phyloP scores from a whole-genome alignment of 2,329 filamentous ascomycete species.

The Fusarium foetens region DNA sequence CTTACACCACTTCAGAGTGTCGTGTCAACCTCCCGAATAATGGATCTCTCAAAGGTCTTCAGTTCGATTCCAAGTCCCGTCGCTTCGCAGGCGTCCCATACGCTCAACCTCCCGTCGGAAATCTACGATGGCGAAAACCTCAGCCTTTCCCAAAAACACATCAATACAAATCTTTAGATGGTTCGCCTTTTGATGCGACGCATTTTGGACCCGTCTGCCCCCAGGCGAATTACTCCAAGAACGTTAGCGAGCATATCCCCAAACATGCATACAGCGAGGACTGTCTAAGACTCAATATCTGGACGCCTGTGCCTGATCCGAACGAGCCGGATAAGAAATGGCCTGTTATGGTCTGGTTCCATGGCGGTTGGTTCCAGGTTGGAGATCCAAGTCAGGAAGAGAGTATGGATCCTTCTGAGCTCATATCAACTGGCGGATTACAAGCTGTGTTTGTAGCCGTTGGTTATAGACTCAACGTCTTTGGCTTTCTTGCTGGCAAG shows the following conservation, averaged over 20 bases:
- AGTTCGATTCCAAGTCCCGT: slow-evolving; percentile 49
- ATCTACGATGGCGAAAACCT: slow-evolving; percentile 9
- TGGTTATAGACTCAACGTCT: slow-evolving; percentile 7
- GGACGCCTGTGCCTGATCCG: neutral
- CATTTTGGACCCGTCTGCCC: slow-evolving; percentile 3
- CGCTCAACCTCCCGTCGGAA: slow-evolving; percentile 49
- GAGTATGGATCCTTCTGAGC: slow-evolving; percentile 56
- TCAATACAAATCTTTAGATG: rapidly evolving
- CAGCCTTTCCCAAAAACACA: neutral
- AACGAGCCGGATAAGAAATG: slow-evolving; percentile 14
- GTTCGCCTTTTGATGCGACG: neutral
- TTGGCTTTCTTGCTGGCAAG: neutral
- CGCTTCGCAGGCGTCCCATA: slow-evolving; percentile 53
- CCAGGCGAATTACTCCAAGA: slow-evolving; percentile 17
- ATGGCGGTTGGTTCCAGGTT: slow-evolving; percentile 61
- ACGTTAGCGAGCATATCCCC: slow-evolving; percentile 15
- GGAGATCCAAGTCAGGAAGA: slow-evolving; percentile 56
- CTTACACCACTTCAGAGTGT: slow-evolving; percentile 11
- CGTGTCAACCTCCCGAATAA: neutral
- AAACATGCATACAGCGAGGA: slow-evolving; percentile 16
- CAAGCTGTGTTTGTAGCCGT: slow-evolving; percentile 9
- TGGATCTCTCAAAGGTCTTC: slow-evolving; percentile 46
- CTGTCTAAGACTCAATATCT: slow-evolving; percentile 1
- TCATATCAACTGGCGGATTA: slow-evolving; percentile 46
- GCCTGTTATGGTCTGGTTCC: slow-evolving; percentile 51